A percentile compares a stretch with the other conserved stretches of the same genome.
Conservation (phyloP, 305 asterid genomes). For the Solanum hybrid region DNA sequence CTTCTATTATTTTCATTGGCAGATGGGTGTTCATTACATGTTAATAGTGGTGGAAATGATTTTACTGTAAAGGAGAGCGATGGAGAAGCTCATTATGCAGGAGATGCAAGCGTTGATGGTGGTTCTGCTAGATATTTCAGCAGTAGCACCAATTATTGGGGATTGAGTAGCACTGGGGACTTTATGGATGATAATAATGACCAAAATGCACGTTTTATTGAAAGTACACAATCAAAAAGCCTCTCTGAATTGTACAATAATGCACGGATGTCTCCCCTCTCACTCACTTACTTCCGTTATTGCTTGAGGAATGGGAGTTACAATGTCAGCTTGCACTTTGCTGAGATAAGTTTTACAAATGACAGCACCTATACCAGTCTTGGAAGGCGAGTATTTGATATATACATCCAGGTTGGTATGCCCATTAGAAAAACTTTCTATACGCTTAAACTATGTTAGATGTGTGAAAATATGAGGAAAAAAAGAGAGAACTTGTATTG, state of each 20-base stretch:
- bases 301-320: conserved; percentile 88
- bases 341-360: conserved; percentile 61
- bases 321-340: conserved; percentile 70
- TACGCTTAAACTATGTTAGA: background rate
- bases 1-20: conserved; percentile 15
- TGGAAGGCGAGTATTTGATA: conserved; percentile 67
- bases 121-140: conserved; percentile 45
- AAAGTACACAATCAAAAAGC: conserved; percentile 19
- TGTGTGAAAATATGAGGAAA: background rate
- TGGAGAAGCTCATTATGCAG: conserved; percentile 49
- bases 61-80: conserved; percentile 33
- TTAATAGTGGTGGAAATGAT: conserved; percentile 79
- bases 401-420: conserved; percentile 69
- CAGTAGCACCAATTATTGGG: conserved; percentile 44
- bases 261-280: conserved; percentile 81
- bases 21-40: conserved; percentile 77
- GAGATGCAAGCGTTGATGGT: conserved; percentile 52
- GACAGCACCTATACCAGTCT: conserved; percentile 62
- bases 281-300: conserved; percentile 72
- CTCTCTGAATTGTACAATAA: conserved; percentile 54
- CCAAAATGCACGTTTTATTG: conserved; percentile 52
- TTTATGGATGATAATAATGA: conserved; percentile 55
- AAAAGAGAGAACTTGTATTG: background rate
- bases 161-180: conserved; percentile 86
- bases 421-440: background rate